Conservation (phyloP, 352 stramenopile species). For the Phytophthora fragariaefolia region DNA sequence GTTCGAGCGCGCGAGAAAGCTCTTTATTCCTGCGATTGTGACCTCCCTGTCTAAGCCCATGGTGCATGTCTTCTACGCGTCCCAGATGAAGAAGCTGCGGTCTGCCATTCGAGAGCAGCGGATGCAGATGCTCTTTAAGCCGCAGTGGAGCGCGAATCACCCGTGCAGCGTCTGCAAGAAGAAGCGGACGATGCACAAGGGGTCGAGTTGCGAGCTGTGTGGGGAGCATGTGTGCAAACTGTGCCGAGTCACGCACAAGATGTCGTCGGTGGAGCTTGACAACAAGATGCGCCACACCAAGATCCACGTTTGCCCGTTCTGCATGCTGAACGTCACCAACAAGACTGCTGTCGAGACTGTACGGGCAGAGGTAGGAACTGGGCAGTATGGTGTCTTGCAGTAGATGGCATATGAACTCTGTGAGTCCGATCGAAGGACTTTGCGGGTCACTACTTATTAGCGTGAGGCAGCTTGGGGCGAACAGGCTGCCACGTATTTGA, state of each 20-base stretch:
- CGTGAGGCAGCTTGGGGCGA: conserved; percentile 6
- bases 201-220: conserved; percentile 31
- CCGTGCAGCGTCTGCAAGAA: conserved; percentile 35
- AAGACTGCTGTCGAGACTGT: conserved; percentile 23
- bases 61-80: conserved; percentile 36
- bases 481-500: conserved; percentile 18
- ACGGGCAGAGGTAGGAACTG: conserved; percentile 27
- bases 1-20: conserved; percentile 24
- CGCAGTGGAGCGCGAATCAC: conserved; percentile 26
- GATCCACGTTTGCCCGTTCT: conserved; percentile 32
- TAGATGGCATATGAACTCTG: conserved; percentile 17
- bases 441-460: conserved; percentile 25
- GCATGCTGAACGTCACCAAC: conserved; percentile 24
- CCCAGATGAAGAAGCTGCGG: conserved; percentile 30
- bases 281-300: conserved; percentile 35
- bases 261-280: conserved; percentile 33
- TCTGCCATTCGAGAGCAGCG: conserved; percentile 26
- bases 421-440: conserved; percentile 34
- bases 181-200: conserved; percentile 36
- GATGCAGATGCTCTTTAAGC: conserved; percentile 28
- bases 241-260: conserved; percentile 33
- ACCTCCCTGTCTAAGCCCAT: conserved; percentile 35
- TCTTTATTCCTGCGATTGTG: conserved; percentile 32
- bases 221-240: conserved; percentile 33
- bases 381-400: conserved; percentile 26